Conservation (phyloP, 2,329 filamentous ascomycete genomes). For the Aureobasidium sp. region DNA sequence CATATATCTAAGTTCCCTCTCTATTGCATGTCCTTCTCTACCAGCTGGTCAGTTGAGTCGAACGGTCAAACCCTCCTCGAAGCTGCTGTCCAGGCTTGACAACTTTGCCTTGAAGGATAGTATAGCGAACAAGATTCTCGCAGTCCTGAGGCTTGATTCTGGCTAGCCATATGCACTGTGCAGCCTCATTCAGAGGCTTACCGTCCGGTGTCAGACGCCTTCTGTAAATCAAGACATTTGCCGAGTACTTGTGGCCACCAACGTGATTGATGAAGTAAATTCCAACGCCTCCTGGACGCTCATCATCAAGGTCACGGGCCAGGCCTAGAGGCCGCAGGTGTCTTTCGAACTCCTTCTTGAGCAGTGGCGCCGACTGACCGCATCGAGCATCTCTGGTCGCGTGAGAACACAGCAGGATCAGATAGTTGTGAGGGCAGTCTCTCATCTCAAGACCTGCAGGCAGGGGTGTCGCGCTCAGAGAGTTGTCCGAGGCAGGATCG, state of each 20-base stretch:
- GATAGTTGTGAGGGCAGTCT: constrained; percentile 71
- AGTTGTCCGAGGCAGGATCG: not conserved
- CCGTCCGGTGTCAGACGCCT: constrained; percentile 35
- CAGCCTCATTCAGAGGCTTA: constrained; percentile 43
- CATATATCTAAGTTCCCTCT: constrained; percentile 2
- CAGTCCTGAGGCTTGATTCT: constrained; percentile 80
- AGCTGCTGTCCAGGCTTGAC: constrained; percentile 83
- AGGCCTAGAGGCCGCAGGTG: constrained; percentile 79
- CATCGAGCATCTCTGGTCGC: constrained; percentile 91
- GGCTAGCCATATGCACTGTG: constrained; percentile 89
- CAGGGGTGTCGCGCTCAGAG: constrained; percentile 19
- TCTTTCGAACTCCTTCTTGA: constrained; percentile 82
- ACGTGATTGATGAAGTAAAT: constrained; percentile 97
- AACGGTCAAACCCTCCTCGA: constrained; percentile 82
- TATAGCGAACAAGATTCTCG: constrained; percentile 85
- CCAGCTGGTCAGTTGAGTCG: constrained; percentile 79
- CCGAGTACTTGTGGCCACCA: constrained; percentile 92
- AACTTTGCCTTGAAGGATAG: constrained; percentile 86
- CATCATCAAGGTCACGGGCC: constrained; percentile 80
- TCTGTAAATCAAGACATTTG: constrained; percentile 90
- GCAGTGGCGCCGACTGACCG: constrained; percentile 83
- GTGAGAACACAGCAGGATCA: constrained; percentile 92
- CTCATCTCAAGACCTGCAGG: constrained; percentile 46
- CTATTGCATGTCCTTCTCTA: constrained; percentile 32
- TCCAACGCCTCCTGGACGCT: constrained; percentile 82